phyloP scores from a whole-genome alignment of 805 yeast species.

The Millerozyma miso region DNA sequence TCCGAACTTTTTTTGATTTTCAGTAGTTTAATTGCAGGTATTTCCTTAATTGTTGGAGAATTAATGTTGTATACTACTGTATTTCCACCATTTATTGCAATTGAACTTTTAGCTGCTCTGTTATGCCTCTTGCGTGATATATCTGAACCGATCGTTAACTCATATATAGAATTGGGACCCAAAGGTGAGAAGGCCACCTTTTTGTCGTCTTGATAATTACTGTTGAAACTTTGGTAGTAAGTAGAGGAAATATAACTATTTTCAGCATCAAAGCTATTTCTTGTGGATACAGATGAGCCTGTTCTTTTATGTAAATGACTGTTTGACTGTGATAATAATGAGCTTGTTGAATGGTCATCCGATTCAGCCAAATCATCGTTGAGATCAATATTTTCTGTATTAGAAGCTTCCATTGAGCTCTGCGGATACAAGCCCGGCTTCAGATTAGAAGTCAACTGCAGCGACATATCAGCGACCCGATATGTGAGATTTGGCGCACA shows the following conservation, averaged over 20 bases:
- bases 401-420: slow-evolving; percentile 11
- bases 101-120: slow-evolving; percentile 29
- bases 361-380: slow-evolving; percentile 33
- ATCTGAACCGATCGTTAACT: slow-evolving; percentile 63
- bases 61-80: slow-evolving; percentile 42
- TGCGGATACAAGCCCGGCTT: slow-evolving; percentile 1
- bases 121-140: slow-evolving; percentile 32
- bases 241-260: slow-evolving; percentile 26
- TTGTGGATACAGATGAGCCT: slow-evolving; percentile 15
- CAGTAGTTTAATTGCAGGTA: slow-evolving; percentile 69
- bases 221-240: slow-evolving; percentile 17
- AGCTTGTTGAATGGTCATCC: slow-evolving; percentile 15
- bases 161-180: slow-evolving; percentile 75
- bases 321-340: slow-evolving; percentile 11
- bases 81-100: slow-evolving; percentile 39
- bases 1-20: slow-evolving; percentile 24
- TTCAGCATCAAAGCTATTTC: slow-evolving; percentile 31
- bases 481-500: neutral
- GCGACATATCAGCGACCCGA: slow-evolving; percentile 6
- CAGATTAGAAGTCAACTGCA: slow-evolving; percentile 5
- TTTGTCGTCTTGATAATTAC: slow-evolving; percentile 12
- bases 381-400: slow-evolving; percentile 21
- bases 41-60: slow-evolving; percentile 76
- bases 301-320: slow-evolving; percentile 7
- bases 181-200: slow-evolving; percentile 44